Evolutionary conservation across 2,329 filamentous ascomycete genomes (phyloP).

Genomic region (Colletotrichum tropicicola): DNA sequence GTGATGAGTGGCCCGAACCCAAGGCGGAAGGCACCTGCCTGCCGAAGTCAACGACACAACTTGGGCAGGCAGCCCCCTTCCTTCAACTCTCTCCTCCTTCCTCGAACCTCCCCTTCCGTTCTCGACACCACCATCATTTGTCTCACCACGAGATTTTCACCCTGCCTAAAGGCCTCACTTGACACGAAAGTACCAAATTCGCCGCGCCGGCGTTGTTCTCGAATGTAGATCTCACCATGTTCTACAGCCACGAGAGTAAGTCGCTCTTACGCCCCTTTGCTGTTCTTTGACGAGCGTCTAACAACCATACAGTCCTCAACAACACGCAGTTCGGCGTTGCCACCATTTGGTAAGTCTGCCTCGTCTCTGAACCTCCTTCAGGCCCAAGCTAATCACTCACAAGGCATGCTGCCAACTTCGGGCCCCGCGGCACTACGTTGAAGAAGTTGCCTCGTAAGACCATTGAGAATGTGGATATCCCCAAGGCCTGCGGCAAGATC

Average conservation of each 20-base stretch:
- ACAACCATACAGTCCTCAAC: constrained; percentile 72
- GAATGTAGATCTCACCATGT: constrained; percentile 66
- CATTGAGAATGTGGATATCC: constrained; percentile 87
- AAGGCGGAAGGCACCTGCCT: too few relatives aligned
- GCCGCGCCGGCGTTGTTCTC: constrained; percentile 6
- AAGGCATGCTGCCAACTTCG: constrained; percentile 93
- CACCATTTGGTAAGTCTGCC: constrained; percentile 81
- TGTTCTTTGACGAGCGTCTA: constrained; percentile 27
- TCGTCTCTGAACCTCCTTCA: background rate
- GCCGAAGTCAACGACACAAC: background rate
- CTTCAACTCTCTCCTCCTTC: background rate
- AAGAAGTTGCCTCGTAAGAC: constrained; percentile 84
- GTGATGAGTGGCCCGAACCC: too few relatives aligned
- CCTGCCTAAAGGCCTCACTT: background rate
- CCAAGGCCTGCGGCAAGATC: constrained; percentile 89
- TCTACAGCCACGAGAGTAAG: constrained; percentile 95
- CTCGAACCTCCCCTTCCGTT: background rate
- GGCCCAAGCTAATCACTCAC: background rate
- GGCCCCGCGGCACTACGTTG: constrained; percentile 68
- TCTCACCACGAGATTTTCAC: background rate
- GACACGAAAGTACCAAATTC: background rate
- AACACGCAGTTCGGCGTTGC: constrained; percentile 90
- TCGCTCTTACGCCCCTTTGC: constrained; percentile 16
- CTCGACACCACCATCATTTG: background rate
- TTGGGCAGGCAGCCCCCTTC: background rate